A percentile compares a stretch with the other conserved stretches of the same genome.
phyloP scores from a whole-genome alignment of 352 stramenopile species.

The Pythium aristosporum region DNA sequence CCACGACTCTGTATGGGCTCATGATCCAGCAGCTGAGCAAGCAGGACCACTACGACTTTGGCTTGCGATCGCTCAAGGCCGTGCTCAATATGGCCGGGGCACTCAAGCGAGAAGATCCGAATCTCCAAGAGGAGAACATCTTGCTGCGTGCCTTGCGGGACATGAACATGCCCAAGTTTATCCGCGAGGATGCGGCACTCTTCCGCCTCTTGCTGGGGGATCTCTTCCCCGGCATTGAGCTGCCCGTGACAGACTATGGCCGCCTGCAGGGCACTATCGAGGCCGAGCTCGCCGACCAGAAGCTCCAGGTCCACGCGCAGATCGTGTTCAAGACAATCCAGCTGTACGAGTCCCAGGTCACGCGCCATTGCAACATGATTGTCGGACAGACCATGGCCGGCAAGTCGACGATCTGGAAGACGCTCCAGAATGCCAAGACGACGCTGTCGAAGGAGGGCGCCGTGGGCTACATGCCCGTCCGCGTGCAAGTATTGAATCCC shows the following conservation, averaged over 20 bases:
- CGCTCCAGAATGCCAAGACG: conserved; percentile 69
- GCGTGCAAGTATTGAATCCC: conserved; percentile 90
- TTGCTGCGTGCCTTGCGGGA: conserved; percentile 92
- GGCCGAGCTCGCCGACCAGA: conserved; percentile 74
- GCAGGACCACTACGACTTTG: conserved; percentile 91
- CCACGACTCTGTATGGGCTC: conserved; percentile 88
- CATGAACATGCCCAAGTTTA: conserved; percentile 95
- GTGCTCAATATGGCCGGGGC: conserved; percentile 88
- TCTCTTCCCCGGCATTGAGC: conserved; percentile 93
- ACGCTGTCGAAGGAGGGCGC: conserved; percentile 71
- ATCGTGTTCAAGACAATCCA: conserved; percentile 94
- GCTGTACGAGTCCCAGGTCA: conserved; percentile 97
- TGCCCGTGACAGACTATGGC: conserved; percentile 81
- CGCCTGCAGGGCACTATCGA: conserved; percentile 87
- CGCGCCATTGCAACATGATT: conserved; percentile 95
- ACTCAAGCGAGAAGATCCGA: conserved; percentile 89
- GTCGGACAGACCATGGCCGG: conserved; percentile 92
- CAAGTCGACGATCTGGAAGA: conserved; percentile 89
- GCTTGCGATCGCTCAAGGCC: conserved; percentile 89
- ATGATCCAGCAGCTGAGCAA: conserved; percentile 88
- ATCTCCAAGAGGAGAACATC: conserved; percentile 93
- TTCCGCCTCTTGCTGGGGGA: conserved; percentile 92
- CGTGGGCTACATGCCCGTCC: conserved; percentile 79
- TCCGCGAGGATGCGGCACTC: conserved; percentile 93
- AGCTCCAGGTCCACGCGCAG: conserved; percentile 87